Conservation (phyloP, 2,329 filamentous ascomycete genomes). For the Dothistroma pini region DNA sequence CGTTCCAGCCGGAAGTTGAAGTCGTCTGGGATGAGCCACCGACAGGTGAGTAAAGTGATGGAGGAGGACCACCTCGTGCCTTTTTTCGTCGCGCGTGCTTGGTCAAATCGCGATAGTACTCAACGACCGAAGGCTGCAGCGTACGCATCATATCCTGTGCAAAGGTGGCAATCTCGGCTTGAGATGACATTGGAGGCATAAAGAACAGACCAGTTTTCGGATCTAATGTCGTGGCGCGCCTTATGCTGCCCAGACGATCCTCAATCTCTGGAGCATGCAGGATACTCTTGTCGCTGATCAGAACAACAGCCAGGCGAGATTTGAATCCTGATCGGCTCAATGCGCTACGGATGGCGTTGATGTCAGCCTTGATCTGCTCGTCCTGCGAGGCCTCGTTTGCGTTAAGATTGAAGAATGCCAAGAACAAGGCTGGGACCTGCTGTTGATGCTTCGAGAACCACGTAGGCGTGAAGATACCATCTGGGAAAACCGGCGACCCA, state of each 20-base stretch:
- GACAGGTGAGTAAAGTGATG: constrained; percentile 78
- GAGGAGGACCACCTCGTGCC: constrained; percentile 69
- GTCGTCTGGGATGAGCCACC: constrained; percentile 80
- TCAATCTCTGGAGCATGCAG: constrained; percentile 60
- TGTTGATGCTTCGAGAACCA: constrained; percentile 91
- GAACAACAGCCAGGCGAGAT: constrained; percentile 69
- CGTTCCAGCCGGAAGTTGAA: constrained; percentile 84
- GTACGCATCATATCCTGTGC: constrained; percentile 68
- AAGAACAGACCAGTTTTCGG: constrained; percentile 78
- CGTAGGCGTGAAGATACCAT: constrained; percentile 74
- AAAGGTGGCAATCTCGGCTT: constrained; percentile 68
- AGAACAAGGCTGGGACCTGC: constrained; percentile 71
- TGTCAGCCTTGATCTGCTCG: constrained; percentile 82
- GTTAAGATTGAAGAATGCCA: constrained; percentile 76
- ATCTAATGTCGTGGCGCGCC: constrained; percentile 74
- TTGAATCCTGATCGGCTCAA: constrained; percentile 71
- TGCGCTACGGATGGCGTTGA: constrained; percentile 69
- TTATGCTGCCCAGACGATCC: constrained; percentile 74
- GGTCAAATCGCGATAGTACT: constrained; percentile 93
- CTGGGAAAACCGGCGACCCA: constrained; percentile 77
- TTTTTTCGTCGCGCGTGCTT: constrained; percentile 88
- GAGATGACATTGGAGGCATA: constrained; percentile 68
- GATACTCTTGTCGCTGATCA: constrained; percentile 68
- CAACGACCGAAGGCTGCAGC: constrained; percentile 70
- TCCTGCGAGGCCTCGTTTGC: constrained; percentile 75